Evolutionary conservation across 75 land plant genomes (phyloP).

Genomic region (Adiantum capillusveneris): DNA sequence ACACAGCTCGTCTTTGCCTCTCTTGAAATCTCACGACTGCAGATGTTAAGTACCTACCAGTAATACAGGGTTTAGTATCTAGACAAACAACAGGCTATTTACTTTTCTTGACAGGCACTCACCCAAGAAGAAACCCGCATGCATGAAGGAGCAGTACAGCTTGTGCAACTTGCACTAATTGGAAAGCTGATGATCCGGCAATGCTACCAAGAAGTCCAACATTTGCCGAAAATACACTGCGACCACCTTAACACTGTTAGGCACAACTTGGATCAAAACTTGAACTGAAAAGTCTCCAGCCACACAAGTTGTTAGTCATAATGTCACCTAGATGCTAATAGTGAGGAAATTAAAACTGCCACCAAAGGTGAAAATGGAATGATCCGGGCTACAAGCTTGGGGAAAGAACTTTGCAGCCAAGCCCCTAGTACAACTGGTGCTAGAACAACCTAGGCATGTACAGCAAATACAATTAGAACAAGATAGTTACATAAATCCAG

Average conservation of each 20-base stretch:
- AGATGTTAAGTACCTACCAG: constrained; percentile 53
- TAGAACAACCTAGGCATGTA: constrained; percentile 83
- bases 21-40: constrained; percentile 49
- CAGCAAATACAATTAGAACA: constrained; percentile 1
- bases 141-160: constrained; percentile 61
- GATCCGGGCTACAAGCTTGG: constrained; percentile 33
- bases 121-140: constrained; percentile 75
- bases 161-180: constrained; percentile 28
- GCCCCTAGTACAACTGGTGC: constrained; percentile 75
- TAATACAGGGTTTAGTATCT: background rate
- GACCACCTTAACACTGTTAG: no score
- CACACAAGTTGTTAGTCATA: background rate
- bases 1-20: constrained; percentile 58
- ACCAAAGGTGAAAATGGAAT: constrained; percentile 61
- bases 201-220: constrained; percentile 33
- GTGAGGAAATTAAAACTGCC: constrained; percentile 68
- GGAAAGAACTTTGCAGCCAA: constrained; percentile 60
- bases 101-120: constrained; percentile 12
- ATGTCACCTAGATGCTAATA: constrained; percentile 68
- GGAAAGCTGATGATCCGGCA: constrained; percentile 9
- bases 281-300: background rate
- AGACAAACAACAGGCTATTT: background rate
- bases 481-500: background rate
- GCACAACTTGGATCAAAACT: no score
- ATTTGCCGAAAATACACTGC: constrained; percentile 84